Percentiles rank a stretch among this genome's conserved stretches.
phyloP scores from a whole-genome alignment of 106 monocot species.

The Phalaenopsis aphrodite region DNA sequence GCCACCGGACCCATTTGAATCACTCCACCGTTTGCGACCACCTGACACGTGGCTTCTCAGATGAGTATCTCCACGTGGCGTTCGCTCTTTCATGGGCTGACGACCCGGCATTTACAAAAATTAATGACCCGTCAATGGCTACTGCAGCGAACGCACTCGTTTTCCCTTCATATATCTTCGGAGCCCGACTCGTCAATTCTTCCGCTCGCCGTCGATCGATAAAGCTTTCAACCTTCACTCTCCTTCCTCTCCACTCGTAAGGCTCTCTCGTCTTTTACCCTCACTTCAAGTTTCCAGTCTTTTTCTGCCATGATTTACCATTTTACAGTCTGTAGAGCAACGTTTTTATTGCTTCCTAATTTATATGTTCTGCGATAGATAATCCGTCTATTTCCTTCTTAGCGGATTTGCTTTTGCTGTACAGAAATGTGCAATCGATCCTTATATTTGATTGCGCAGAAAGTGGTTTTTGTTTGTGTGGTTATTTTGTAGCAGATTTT shows the following conservation, averaged over 20 bases:
- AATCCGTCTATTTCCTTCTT: background rate
- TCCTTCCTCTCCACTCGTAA: background rate
- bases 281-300: background rate
- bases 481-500: background rate
- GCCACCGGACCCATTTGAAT: too few relatives aligned
- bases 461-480: background rate
- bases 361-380: background rate
- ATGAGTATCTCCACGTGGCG: too few relatives aligned
- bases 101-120: too few relatives aligned
- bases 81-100: too few relatives aligned
- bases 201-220: background rate
- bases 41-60: too few relatives aligned
- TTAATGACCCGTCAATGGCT: too few relatives aligned
- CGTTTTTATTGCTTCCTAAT: background rate
- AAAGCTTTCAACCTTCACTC: background rate
- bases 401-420: background rate
- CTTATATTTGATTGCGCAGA: background rate
- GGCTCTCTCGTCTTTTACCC: background rate
- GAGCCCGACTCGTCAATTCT: too few relatives aligned
- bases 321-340: background rate
- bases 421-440: background rate
- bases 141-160: too few relatives aligned
- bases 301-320: background rate
- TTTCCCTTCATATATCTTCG: too few relatives aligned
- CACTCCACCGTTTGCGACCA: too few relatives aligned